These are phyloP conservation scores for Tylopilus balloui DNA, from an alignment of 768 basidiomycete species.

Conservation along the genomic window DNA sequence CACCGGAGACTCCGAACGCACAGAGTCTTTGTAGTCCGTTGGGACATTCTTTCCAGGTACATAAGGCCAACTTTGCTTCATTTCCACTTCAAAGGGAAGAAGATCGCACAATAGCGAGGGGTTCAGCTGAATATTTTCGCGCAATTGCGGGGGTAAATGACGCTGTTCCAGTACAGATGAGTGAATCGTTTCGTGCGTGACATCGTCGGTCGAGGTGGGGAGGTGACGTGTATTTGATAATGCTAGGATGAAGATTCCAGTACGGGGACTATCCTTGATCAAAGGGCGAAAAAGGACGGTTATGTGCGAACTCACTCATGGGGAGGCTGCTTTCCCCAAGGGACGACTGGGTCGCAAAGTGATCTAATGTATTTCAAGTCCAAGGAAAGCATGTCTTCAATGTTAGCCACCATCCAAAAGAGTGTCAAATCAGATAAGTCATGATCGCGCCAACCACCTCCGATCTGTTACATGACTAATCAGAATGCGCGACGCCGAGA, in stretches of 20 bases:
- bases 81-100: constrained; percentile 47
- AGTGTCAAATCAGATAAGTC: constrained; percentile 65
- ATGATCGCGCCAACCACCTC: constrained; percentile 65
- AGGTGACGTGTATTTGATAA: constrained; percentile 42
- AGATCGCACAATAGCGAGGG: constrained; percentile 43
- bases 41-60: constrained; percentile 24
- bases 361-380: constrained; percentile 50
- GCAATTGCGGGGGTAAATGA: constrained; percentile 33
- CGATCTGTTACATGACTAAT: constrained; percentile 42
- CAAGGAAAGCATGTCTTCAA: constrained; percentile 51
- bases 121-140: constrained; percentile 35
- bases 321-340: constrained; percentile 59
- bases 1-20: constrained; percentile 8
- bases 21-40: constrained; percentile 5
- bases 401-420: constrained; percentile 60
- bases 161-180: constrained; percentile 52
- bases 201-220: constrained; percentile 40
- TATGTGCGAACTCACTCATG: constrained; percentile 47
- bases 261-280: constrained; percentile 37
- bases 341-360: constrained; percentile 46
- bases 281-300: not conserved
- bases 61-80: constrained; percentile 47
- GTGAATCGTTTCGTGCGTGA: constrained; percentile 60
- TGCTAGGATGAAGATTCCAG: constrained; percentile 52
- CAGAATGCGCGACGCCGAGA: not conserved